Base-by-base conservation (phyloP, 2,329 filamentous ascomycete genomes). In the Rutstroemia sp. region DNA sequence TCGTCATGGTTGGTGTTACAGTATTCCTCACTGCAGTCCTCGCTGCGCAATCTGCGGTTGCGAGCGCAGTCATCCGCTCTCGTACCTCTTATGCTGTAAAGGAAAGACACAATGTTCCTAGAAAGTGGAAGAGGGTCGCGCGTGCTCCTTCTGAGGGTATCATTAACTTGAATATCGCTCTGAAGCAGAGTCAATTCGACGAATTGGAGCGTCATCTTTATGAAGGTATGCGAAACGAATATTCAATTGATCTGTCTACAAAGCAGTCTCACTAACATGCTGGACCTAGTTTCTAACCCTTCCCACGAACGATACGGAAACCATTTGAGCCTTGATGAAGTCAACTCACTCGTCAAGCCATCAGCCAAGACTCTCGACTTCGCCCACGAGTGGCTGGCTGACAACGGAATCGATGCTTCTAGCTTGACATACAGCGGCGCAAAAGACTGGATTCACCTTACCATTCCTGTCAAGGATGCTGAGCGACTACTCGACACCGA, bases 371-470 rank as follows among this genome's bases (percentile, higher is more conserved):
- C 79, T 1, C 65, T 77, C 16, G 67, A 76, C 34, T 72, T 79
- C 19, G 77, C 83, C 8, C 75, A 79, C 52, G 75, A 79, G 51
- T 84, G 80, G 80, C 73, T 85, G 12, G 67, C 67, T 25, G 76
- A 77, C 59, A 76, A 81, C 66, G 79, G 75, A 51, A 74, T 84
- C 49, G 65, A 67, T n/a, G 59, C 67, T 27, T 66, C 71, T 14
- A 65, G 69, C 23, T 59, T 74, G 6, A 65, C 65, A 21, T 78
- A 80, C 67, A 79, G 73, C 63, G 71, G 78, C 0, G 77, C 80
- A 39, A 79, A 77, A 64, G 80, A 84, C 62, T 83, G 79, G 78
- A 75, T 84, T 59, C 75, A 74, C 16, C 71, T 83, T 5, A 69
- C 73, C 34, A 68, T 84, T 8, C 76, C 80, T 2, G 73, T 85